These are phyloP conservation scores for Lactarius sp. DNA, from an alignment of 768 basidiomycete genomes.

Conservation along the genomic window DNA sequence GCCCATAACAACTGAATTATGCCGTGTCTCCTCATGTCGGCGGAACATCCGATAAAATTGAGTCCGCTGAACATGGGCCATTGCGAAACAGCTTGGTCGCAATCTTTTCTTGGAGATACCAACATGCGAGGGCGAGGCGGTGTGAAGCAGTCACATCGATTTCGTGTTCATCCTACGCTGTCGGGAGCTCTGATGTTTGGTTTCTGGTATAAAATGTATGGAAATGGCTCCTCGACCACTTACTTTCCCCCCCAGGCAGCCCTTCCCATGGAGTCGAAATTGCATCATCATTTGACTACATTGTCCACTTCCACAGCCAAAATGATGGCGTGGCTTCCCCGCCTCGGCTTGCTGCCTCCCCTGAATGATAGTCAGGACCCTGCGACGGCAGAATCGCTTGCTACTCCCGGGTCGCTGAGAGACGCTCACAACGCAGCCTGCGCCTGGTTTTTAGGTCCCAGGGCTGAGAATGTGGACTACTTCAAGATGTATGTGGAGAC, in stretches of 20 bases:
- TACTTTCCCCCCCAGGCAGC: background rate
- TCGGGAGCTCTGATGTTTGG: background rate
- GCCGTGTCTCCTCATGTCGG: too few species aligned
- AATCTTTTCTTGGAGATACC: too few species aligned
- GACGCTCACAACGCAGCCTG: conserved; percentile 30
- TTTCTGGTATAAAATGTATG: conserved; percentile 3
- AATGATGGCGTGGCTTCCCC: conserved; percentile 11
- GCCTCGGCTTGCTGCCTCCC: background rate
- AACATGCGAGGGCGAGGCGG: too few species aligned
- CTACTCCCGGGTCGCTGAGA: conserved; percentile 9
- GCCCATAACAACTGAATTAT: too few species aligned
- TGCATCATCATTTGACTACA: background rate
- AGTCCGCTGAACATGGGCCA: too few species aligned
- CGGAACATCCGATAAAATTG: too few species aligned
- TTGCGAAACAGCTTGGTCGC: too few species aligned
- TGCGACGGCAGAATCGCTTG: background rate
- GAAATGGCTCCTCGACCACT: background rate
- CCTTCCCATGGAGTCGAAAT: background rate
- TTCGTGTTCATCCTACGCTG: background rate
- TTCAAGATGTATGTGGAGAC: conserved; percentile 30
- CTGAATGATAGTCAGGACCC: background rate
- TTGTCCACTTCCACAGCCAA: conserved; percentile 1
- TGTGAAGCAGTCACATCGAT: too few species aligned
- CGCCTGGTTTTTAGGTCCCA: conserved; percentile 40
- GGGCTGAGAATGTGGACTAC: conserved; percentile 35